Evolutionary conservation across 75 land plant genomes (phyloP).

Genomic region (Selaginella tamariscina): DNA sequence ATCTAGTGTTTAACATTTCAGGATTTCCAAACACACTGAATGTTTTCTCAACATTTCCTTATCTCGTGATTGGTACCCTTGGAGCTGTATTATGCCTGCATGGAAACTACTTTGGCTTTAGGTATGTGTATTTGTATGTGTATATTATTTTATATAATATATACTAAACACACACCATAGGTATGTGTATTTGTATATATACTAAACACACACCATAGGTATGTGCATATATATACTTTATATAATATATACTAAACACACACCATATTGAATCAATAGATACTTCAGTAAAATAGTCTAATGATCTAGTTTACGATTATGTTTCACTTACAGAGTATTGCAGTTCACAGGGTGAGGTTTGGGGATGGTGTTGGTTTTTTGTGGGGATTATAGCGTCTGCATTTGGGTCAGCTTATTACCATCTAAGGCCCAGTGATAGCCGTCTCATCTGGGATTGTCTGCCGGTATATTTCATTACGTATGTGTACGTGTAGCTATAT

Average conservation of each 20-base stretch:
- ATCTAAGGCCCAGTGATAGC: background rate
- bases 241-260: too few species aligned
- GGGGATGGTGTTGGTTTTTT: background rate
- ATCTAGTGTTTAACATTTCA: background rate
- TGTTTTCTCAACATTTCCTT: slow-evolving; percentile 8
- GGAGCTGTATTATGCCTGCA: slow-evolving; percentile 3
- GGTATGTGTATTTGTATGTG: background rate
- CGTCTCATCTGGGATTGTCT: background rate
- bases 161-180: too few species aligned
- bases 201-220: too few species aligned
- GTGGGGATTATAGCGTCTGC: background rate
- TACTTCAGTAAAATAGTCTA: too few species aligned
- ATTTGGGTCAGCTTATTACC: background rate
- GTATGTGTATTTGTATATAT: too few species aligned
- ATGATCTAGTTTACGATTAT: background rate
- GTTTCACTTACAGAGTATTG: background rate
- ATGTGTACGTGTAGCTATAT: too few species aligned
- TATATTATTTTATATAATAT: too few species aligned
- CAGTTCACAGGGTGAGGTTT: background rate
- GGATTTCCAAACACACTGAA: slow-evolving; percentile 10
- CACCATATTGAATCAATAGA: too few species aligned
- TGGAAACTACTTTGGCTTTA: slow-evolving; percentile 12
- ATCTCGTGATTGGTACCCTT: background rate
- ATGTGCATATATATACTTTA: too few species aligned
- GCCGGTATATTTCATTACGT: background rate